Evolutionary conservation across 176 grass and related monocot species (phyloP).

Genomic region (Guadua angustifolia): DNA sequence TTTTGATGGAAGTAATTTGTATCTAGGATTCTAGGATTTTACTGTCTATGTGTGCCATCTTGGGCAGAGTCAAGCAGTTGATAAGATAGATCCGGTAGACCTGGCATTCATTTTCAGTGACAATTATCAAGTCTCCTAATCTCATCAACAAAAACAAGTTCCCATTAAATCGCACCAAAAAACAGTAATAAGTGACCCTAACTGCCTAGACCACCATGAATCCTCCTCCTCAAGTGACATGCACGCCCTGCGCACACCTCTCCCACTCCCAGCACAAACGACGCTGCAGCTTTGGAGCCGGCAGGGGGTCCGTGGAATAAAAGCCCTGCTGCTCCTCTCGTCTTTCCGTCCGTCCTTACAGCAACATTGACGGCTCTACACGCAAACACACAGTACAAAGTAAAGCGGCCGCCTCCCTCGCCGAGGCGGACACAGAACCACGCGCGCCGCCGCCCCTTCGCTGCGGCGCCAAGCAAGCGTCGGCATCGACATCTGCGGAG

Average conservation of each 20-base stretch:
- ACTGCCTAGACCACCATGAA: neutral
- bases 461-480: conserved; percentile 17
- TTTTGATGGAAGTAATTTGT: no score
- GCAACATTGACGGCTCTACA: conserved; percentile 44
- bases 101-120: neutral
- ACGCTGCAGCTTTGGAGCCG: conserved; percentile 14
- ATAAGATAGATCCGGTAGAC: no score
- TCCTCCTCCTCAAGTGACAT: neutral
- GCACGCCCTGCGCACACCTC: no score
- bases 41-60: no score
- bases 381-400: conserved; percentile 26
- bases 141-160: neutral
- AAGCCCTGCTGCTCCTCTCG: neutral
- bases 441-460: neutral
- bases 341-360: neutral
- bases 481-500: neutral
- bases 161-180: neutral
- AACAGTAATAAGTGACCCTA: neutral
- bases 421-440: conserved; percentile 5
- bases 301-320: conserved; percentile 34
- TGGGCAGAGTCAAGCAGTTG: no score
- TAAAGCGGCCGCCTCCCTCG: neutral
- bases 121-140: neutral
- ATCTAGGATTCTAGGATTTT: no score
- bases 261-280: neutral